Evolutionary conservation across 164 flowering plant species (phyloP), one percentile per base, ranked within the genome.

Genomic region (Malania oleifera): DNA sequence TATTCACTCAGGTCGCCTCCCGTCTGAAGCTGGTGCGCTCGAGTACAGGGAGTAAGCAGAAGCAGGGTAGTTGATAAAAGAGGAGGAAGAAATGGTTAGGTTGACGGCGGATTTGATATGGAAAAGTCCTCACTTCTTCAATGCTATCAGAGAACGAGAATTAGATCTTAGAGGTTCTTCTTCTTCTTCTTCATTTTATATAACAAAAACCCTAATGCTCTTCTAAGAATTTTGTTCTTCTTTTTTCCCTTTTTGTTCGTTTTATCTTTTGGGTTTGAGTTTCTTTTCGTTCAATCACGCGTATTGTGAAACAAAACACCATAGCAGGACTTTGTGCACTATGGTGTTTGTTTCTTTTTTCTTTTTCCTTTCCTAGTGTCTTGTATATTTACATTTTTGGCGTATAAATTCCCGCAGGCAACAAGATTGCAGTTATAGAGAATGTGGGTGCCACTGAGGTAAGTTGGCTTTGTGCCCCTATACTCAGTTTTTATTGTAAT

Each of bases 391-490:
- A n/a, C n/a, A n/a, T 50, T 23, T 11, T 50, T 24, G 23, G 15
- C 8, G 14, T 50, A n/a, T n/a, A n/a, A n/a, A 23, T 50, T 23
- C 5, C 4, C n/a, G n/a, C 13, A 50, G 53, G 53, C 13, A 50
- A 50, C 34, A 50, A 50, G 29, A 50, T 50, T 50, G 53, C 53
- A 23, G 53, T 50, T 50, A 24, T 50, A 24, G 53, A 50, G 53
- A 50, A 50, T 13, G 6, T 50, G 53, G 53, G 53, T 27, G 53
- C 53, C 28, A 50, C 53, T 5, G 53, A 50, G 53, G 53, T 50
- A 23, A 17, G 53, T 24, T 45, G 18, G 49, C 17, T 45, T 17
- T 45, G 8, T 45, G 18, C 8, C 8, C 15, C 14, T n/a, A n/a
- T n/a, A n/a, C n/a, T n/a, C n/a, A n/a, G n/a, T n/a, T n/a, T n/a